Percentiles rank a stretch among this genome's conserved stretches.
phyloP scores from a whole-genome alignment of 129 eudicot species.

The Arctium minus region DNA sequence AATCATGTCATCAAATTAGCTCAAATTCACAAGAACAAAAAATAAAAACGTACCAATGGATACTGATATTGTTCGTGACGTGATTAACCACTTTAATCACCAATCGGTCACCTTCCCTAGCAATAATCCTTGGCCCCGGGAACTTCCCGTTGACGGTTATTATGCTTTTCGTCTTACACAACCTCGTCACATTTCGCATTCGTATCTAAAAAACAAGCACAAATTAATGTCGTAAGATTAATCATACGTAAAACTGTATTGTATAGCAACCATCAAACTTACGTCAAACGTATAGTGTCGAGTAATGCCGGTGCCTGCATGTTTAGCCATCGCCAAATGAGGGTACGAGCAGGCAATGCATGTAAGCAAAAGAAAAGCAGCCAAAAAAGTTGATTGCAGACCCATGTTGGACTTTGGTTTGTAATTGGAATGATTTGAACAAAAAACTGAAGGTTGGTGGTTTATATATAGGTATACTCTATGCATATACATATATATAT shows the following conservation, averaged over 20 bases:
- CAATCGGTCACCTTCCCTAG: constrained; percentile 57
- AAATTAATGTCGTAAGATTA: constrained; percentile 18
- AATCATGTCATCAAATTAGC: background rate
- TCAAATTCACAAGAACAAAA: background rate
- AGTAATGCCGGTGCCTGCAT: constrained; percentile 26
- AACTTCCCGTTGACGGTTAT: constrained; percentile 52
- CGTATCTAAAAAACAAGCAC: constrained; percentile 28
- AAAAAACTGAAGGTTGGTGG: background rate
- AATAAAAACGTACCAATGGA: constrained; percentile 42
- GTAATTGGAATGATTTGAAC: constrained; percentile 7
- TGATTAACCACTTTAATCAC: constrained; percentile 46
- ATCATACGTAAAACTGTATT: background rate
- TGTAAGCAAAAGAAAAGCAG: constrained; percentile 23
- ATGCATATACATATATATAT: background rate
- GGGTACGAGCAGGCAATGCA: constrained; percentile 25
- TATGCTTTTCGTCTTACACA: constrained; percentile 49
- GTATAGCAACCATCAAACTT: constrained; percentile 16
- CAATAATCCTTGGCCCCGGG: constrained; percentile 50
- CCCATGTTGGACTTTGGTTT: constrained; percentile 22
- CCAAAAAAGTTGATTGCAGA: constrained; percentile 14
- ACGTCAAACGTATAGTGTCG: constrained; percentile 65
- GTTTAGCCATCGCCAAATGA: constrained; percentile 21
- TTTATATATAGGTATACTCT: constrained; percentile 33
- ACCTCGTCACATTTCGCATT: constrained; percentile 49
- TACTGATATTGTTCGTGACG: constrained; percentile 40